Evolutionary conservation across 2,329 filamentous ascomycete genomes (phyloP), one percentile per base, ranked within the genome.

Genomic region (Claviceps paspali): DNA sequence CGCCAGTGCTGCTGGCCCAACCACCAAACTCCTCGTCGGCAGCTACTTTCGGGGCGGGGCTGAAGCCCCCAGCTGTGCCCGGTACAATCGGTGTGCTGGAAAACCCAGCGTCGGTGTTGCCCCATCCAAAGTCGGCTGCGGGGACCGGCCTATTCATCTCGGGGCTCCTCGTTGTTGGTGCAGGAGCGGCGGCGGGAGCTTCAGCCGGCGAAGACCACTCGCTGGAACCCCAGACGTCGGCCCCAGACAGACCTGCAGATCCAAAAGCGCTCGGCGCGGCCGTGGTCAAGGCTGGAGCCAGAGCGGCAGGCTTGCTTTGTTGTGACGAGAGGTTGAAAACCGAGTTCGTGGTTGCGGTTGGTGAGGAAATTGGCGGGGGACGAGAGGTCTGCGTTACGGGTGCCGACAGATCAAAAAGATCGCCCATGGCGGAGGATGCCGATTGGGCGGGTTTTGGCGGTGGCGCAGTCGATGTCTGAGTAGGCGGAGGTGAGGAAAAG

Each of bases 21-120:
- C 88, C 87, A 15, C 88, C 88, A 62, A 95, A 96, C 53, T 96
- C 88, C 57, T 96, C 88, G 49, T 96, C 88, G 0, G 83, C 81
- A 26, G 82, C 70, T 2, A 94, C 82, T 50, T 80, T 79, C 18
- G 83, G 76, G 29, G 65, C 62, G 38, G 64, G 53, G 37, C 65
- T 71, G 57, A 83, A 80, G 5, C 79, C 79, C 18, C 79, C 79
- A 46, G 69, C 69, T 1, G 71, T 63, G 1, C 73, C 70, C 2
- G 72, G 70, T 15, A 79, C 65, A 52, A 79, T 74, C 35, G 73
- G 70, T 43, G 73, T 68, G 48, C 52, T 70, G 29, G 72, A 67
- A 46, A 78, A 65, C n/a, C 64, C 65, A 12, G 39, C 33, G 21
- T 55, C 54, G 32, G 60, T 54, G 38, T 50, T 52, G 6, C 73